These are phyloP conservation scores for Penicillium roqueforti DNA, from an alignment of 495 filamentous ascomycete genomes.

Conservation along the genomic window DNA sequence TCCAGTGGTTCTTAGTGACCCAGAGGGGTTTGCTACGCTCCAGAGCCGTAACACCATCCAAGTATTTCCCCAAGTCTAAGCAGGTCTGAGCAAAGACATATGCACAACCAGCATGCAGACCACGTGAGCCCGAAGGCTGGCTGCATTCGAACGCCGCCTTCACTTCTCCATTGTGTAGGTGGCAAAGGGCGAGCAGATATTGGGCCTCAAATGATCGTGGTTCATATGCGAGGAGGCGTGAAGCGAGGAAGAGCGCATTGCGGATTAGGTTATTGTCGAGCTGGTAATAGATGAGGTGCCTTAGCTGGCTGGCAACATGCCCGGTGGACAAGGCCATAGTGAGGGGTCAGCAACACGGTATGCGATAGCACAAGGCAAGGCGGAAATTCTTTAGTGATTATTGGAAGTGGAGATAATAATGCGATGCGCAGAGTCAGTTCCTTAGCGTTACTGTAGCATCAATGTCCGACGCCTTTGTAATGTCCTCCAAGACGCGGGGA, in stretches of 20 bases:
- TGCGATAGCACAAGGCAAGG: constrained; percentile 6
- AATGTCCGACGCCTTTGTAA: constrained; percentile 6
- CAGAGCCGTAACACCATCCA: constrained; percentile 74
- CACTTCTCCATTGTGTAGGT: constrained; percentile 74
- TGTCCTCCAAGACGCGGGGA: constrained; percentile 20
- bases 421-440: constrained; percentile 4
- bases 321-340: constrained; percentile 68
- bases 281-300: constrained; percentile 85
- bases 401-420: constrained; percentile 10
- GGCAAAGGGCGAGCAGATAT: constrained; percentile 78
- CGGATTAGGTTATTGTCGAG: constrained; percentile 84
- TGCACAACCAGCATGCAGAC: constrained; percentile 77
- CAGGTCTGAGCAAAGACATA: constrained; percentile 91
- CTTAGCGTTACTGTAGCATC: constrained; percentile 4
- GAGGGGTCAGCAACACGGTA: constrained; percentile 11
- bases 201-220: constrained; percentile 70
- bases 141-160: constrained; percentile 71
- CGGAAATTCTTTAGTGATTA: neutral
- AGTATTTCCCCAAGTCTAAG: constrained; percentile 67
- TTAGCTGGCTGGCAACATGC: constrained; percentile 68
- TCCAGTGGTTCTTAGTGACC: constrained; percentile 66
- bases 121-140: constrained; percentile 57
- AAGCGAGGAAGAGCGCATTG: constrained; percentile 89
- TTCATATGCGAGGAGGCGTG: constrained; percentile 79
- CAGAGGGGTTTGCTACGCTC: constrained; percentile 70